Evolutionary conservation across 768 basidiomycete genomes (phyloP), one percentile per base, ranked within the genome.

Genomic region (Macrolepiota albuminosa): DNA sequence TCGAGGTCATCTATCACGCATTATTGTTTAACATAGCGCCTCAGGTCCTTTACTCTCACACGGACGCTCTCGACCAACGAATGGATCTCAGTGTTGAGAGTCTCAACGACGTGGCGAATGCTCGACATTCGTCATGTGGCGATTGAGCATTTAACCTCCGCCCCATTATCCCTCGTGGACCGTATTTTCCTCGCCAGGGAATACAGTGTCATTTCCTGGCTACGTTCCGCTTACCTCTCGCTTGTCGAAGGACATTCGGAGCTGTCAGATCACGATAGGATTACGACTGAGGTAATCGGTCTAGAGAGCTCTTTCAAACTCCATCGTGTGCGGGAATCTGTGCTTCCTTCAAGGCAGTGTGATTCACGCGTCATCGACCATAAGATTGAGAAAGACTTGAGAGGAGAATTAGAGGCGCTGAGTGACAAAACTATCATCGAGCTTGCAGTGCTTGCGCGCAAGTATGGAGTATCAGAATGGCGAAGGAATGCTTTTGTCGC

Each of bases 91-190:
- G 50, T 64, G 0, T 26, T 64, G 48, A 59, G 57, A 47, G 48
- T 64, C 18, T 62, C 64, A 11, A 62, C 64, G 9, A 62, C 45
- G 45, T 62, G 61, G 61, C 26, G 16, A 46, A 64, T 64, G 61
- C 51, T 62, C 6, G 59, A 62, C 33, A 51, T 64, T 43, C 64
- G 64, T 45, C 50, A 31, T 16, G 39, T 54, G 43, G 64, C 64
- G 5, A 64, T 62, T 13, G 56, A 57, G 13, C 46, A 59, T 43
- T 48, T 64, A n/a, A 52, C 59, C 7, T 21, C 39, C 34, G 59
- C 56, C 3, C 34, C 59, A 6, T 24, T 63, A 29, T 24, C 59
- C 7, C 47, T 57, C 18, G 59, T 26, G n/a, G 56, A 58, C 24
- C 51, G 56, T 3, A 49, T 63, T 8, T 11, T 47, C 36, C 59